Base-by-base conservation (phyloP, 73 alveolate species). In the Paramecium primaurelia region DNA sequence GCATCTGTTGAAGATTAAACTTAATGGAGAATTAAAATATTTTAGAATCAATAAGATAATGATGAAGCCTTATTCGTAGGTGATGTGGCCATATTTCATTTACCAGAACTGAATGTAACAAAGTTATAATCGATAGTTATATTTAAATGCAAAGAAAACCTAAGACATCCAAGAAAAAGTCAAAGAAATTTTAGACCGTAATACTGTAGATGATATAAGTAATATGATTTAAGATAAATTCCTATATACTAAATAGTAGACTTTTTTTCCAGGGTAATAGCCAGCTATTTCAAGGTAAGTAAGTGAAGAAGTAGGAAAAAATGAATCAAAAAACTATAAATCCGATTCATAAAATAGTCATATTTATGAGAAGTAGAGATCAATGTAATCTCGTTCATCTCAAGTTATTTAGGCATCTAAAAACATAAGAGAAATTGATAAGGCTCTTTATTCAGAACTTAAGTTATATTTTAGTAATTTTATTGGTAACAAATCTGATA, bases 1-100 rank as follows among this genome's bases (percentile, higher is more conserved):
- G 91, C 91, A 14, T 80, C 91, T 6, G 71, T 80, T 7, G 91
- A 80, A 49, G 91, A 80, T 32, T 80, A 42, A 80, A 80, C 91
- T 4, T 45, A 80, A 80, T 80, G 71, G 71, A 40, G 91, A 80
- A 80, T 80, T 12, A 80, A 40, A 25, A 47, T 80, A 25, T 80
- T 80, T 49, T 47, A 80, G 10, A 32, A n/a, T 8, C 16, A 42
- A 25, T 38, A 49, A 49, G 71, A 80, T 22, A 49, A 49, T 47
- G 91, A 80, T 14, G 91, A 80, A 45, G 58, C 58, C n/a, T 36
- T 80, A 10, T 80, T 32, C 26, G 73, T 80, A n/a, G 91, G 75
- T 20, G 91, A 80, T 44, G 75, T 80, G n/a, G 47, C 58, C 4
- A 49, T 42, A 44, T 28, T 80, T 32, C 47, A 80, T 47, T 45